These are phyloP conservation scores for Galerina marginata DNA, from an alignment of 768 basidiomycete genomes.

Conservation along the genomic window DNA sequence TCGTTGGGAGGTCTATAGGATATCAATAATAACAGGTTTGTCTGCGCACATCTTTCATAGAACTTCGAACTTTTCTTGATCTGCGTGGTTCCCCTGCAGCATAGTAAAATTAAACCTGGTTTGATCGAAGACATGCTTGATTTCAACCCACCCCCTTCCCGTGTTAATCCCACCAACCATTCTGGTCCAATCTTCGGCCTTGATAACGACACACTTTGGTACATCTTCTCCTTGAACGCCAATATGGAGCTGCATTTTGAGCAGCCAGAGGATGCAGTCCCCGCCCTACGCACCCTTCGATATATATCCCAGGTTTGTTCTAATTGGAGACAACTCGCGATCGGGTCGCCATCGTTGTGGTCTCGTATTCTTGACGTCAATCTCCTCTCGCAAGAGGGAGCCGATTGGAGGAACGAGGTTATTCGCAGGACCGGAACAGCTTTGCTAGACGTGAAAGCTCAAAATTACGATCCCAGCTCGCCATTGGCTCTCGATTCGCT, in stretches of 20 bases:
- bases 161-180: too few relatives aligned
- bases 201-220: not conserved
- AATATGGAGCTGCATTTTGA: not conserved
- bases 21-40: too few relatives aligned
- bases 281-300: not conserved
- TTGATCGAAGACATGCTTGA: too few relatives aligned
- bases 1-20: too few relatives aligned
- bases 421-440: not conserved
- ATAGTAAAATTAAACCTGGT: too few relatives aligned
- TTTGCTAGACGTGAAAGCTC: not conserved
- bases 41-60: too few relatives aligned
- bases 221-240: not conserved
- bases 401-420: not conserved
- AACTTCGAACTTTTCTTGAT: too few relatives aligned
- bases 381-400: not conserved
- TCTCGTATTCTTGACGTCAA: not conserved
- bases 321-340: not conserved
- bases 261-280: not conserved
- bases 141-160: too few relatives aligned
- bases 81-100: too few relatives aligned
- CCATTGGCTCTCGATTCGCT: too few relatives aligned
- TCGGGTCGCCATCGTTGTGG: slow-evolving; percentile 7
- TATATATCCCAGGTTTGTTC: slow-evolving; percentile 3
- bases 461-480: too few relatives aligned
- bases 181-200: not conserved